Conservation (phyloP, 2,329 filamentous ascomycete genomes). For the Aureobasidium mangrovei region DNA sequence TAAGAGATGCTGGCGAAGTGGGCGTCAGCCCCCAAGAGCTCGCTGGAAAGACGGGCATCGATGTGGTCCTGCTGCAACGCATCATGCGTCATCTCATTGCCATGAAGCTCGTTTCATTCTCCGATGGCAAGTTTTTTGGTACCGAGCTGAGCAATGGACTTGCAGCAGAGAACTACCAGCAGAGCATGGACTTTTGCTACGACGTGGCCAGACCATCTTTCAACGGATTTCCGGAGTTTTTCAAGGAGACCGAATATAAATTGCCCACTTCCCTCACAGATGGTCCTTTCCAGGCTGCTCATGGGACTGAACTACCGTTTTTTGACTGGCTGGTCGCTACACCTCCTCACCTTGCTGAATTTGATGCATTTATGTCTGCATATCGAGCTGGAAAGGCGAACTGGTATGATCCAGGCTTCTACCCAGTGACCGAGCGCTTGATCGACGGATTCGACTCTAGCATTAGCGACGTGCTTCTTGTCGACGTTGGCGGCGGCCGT, state of each 20-base stretch:
- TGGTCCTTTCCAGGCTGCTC: slow-evolving; percentile 17
- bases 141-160: not conserved
- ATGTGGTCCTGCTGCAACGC: not conserved
- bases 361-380: slow-evolving; percentile 31
- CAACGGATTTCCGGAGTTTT: not conserved
- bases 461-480: slow-evolving; percentile 3
- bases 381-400: slow-evolving; percentile 30
- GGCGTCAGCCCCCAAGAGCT: not conserved
- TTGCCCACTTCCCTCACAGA: slow-evolving; percentile 14
- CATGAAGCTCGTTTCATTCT: not conserved
- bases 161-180: not conserved
- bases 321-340: not conserved
- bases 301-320: slow-evolving; percentile 8
- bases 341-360: slow-evolving; percentile 14
- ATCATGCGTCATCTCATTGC: not conserved
- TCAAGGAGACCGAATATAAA: slow-evolving; percentile 15
- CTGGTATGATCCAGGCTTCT: slow-evolving; percentile 28
- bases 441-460: slow-evolving; percentile 2
- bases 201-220: not conserved
- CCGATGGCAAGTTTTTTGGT: not conserved
- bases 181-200: not conserved
- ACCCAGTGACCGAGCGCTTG: slow-evolving; percentile 19
- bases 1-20: not conserved
- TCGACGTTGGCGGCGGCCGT: slow-evolving; percentile 9
- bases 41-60: not conserved